Percentiles rank a stretch among this genome's conserved stretches.
phyloP scores from a whole-genome alignment of 768 basidiomycete genomes.

The Boletus patriciae region DNA sequence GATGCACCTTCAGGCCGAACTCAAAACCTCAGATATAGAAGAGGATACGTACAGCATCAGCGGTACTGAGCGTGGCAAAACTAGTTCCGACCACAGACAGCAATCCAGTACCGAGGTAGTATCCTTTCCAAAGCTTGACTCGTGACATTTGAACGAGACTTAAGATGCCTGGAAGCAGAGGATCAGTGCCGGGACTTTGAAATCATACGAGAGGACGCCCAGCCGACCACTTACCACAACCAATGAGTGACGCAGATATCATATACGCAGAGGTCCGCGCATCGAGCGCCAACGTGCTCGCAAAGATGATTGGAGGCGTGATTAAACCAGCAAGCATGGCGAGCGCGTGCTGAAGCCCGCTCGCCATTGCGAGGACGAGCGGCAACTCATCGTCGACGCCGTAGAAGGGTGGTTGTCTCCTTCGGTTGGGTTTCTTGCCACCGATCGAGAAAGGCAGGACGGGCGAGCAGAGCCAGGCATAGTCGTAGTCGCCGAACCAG shows the following conservation, averaged over 20 bases:
- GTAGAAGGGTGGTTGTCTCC: constrained; percentile 67
- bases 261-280: constrained; percentile 64
- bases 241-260: constrained; percentile 79
- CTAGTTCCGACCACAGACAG: constrained; percentile 81
- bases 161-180: constrained; percentile 53
- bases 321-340: constrained; percentile 84
- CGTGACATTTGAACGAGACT: constrained; percentile 81
- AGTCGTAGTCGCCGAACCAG: constrained; percentile 87
- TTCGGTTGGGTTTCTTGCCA: constrained; percentile 25
- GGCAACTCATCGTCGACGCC: constrained; percentile 71
- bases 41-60: constrained; percentile 51
- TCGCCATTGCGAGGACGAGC: constrained; percentile 66
- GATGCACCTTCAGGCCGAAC: background rate
- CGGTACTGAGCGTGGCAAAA: constrained; percentile 76
- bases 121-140: constrained; percentile 56
- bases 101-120: constrained; percentile 77
- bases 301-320: constrained; percentile 81
- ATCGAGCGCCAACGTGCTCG: constrained; percentile 60
- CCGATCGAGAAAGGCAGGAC: constrained; percentile 55
- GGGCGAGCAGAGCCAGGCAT: constrained; percentile 71
- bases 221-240: constrained; percentile 53
- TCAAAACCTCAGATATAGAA: background rate
- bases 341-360: constrained; percentile 73
- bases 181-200: background rate
- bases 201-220: background rate